A percentile compares a stretch with the other conserved stretches of the same genome.
Evolutionary conservation across 1,284 basidiomycete genomes (phyloP).

Genomic region (Sanghuangporus sanghuang): DNA sequence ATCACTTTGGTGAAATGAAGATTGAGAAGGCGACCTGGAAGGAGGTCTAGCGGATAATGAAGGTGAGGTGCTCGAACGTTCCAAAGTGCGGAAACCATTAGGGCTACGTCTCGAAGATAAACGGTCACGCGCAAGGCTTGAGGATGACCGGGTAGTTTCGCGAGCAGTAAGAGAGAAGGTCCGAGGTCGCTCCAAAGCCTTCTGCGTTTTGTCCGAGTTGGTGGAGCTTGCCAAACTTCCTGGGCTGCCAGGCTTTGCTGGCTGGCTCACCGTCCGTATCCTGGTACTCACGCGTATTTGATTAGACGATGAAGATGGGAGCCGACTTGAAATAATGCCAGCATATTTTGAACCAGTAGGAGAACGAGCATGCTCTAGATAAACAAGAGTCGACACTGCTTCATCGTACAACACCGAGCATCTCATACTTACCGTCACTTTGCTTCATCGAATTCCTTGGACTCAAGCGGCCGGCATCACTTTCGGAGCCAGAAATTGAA

Average conservation of each 20-base stretch:
- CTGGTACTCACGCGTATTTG: slow-evolving; percentile 7
- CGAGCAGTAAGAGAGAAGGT: slow-evolving; percentile 6
- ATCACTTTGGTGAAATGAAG: slow-evolving; percentile 31
- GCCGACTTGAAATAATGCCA: neutral
- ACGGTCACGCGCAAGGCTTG: slow-evolving; percentile 8
- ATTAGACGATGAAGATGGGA: neutral
- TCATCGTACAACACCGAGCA: neutral
- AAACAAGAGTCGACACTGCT: neutral
- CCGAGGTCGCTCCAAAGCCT: neutral
- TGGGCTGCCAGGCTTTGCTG: slow-evolving; percentile 1
- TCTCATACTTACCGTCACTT: slow-evolving; percentile 1
- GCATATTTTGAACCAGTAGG: neutral
- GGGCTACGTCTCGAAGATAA: neutral
- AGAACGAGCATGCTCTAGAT: neutral
- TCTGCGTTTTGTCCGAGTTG: slow-evolving; percentile 5
- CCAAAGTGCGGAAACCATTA: neutral
- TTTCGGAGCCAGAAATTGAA: slow-evolving; percentile 9
- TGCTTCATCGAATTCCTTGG: neutral
- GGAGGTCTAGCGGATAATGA: slow-evolving; percentile 24
- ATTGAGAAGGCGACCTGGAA: slow-evolving; percentile 37
- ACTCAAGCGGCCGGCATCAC: neutral
- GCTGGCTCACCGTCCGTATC: slow-evolving; percentile 7
- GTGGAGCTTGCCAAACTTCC: neutral
- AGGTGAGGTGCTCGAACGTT: neutral
- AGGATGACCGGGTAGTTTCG: slow-evolving; percentile 23